Evolutionary conservation across 768 basidiomycete genomes (phyloP).

Genomic region (Gloeopeniophorella convolvens): DNA sequence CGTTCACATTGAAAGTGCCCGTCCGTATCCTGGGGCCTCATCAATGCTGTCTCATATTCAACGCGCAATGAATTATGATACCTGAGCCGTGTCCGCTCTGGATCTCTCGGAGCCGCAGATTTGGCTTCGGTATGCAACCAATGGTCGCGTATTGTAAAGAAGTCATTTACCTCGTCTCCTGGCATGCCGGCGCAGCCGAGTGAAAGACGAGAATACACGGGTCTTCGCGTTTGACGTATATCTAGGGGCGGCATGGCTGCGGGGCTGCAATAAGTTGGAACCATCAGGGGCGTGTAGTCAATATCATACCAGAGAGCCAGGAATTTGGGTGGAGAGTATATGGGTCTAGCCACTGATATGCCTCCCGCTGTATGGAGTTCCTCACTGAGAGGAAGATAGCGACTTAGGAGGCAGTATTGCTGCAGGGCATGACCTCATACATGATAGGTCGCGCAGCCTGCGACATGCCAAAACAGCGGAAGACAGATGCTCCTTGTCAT

Average conservation of each 20-base stretch:
- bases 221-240: constrained; percentile 42
- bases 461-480: constrained; percentile 6
- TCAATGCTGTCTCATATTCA: not conserved
- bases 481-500: constrained; percentile 13
- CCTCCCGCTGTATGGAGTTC: not conserved
- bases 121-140: constrained; percentile 40
- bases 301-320: constrained; percentile 16
- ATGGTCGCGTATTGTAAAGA: constrained; percentile 51
- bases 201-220: constrained; percentile 52
- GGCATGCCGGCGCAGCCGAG: constrained; percentile 53
- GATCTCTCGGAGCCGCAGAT: constrained; percentile 8
- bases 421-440: constrained; percentile 1
- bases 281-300: not conserved
- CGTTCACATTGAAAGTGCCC: constrained; percentile 85
- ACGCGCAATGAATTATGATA: constrained; percentile 16
- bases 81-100: constrained; percentile 11
- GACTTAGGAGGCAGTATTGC: not conserved
- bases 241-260: constrained; percentile 38
- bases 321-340: constrained; percentile 12
- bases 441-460: constrained; percentile 9
- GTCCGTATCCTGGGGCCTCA: constrained; percentile 47
- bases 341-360: constrained; percentile 15
- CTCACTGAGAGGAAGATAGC: constrained; percentile 1
- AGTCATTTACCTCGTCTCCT: constrained; percentile 55
- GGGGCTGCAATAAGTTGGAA: not conserved